These are phyloP conservation scores for Dissophora ornata DNA, from an alignment of 192 early-diverging fungal species.

Conservation along the genomic window DNA sequence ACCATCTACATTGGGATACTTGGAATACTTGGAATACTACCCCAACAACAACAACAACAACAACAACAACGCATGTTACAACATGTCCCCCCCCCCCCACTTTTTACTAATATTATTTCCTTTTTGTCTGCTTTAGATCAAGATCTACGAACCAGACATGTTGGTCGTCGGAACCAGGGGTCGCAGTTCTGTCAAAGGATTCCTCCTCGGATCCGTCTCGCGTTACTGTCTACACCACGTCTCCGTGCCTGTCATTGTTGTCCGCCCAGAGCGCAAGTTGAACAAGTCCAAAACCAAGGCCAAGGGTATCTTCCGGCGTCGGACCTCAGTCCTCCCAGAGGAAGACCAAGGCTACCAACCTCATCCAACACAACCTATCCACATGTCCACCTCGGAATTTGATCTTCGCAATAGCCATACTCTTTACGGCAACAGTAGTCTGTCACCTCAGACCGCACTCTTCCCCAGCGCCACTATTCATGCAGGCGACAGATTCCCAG, in stretches of 20 bases:
- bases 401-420: slow-evolving; percentile 19
- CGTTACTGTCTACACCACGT: slow-evolving; percentile 77
- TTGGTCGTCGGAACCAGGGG: slow-evolving; percentile 80
- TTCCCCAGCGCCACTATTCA: slow-evolving; percentile 35
- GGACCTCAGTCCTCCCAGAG: slow-evolving; percentile 17
- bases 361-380: slow-evolving; percentile 19
- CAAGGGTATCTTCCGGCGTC: slow-evolving; percentile 46
- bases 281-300: slow-evolving; percentile 51
- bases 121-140: slow-evolving; percentile 54
- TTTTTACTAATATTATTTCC: neutral
- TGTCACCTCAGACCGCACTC: neutral
- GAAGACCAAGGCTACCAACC: slow-evolving; percentile 24
- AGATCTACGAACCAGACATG: slow-evolving; percentile 71
- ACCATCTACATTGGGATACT: too few species aligned
- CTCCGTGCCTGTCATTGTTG: slow-evolving; percentile 75
- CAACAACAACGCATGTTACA: too few species aligned
- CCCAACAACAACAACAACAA: too few species aligned
- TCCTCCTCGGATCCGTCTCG: slow-evolving; percentile 76
- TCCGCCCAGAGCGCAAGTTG: slow-evolving; percentile 62
- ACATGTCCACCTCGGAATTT: slow-evolving; percentile 28
- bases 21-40: too few species aligned
- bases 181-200: slow-evolving; percentile 71
- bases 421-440: neutral
- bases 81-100: too few species aligned
- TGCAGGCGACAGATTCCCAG: slow-evolving; percentile 29